Conservation (phyloP, 495 filamentous ascomycete species). For the Penicillium silybi region DNA sequence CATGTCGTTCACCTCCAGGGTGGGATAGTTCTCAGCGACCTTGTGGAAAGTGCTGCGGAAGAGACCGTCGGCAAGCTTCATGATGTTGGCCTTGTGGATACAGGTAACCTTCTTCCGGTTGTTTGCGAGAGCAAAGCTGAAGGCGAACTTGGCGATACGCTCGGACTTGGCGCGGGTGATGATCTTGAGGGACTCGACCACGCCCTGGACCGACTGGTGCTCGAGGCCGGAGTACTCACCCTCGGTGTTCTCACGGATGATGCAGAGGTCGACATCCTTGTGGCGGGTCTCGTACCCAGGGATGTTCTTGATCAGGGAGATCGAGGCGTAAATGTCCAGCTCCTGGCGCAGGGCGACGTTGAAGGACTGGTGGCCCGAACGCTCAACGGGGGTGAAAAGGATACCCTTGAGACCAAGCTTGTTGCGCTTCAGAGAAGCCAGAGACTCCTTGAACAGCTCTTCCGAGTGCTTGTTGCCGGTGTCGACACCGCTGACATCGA, state of each 20-base stretch:
- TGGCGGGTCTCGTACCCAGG: conserved; percentile 96
- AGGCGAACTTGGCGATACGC: conserved; percentile 97
- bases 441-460: conserved; percentile 89
- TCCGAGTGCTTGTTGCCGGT: conserved; percentile 84
- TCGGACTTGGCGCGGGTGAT: conserved; percentile 98
- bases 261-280: conserved; percentile 93
- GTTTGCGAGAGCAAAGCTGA: conserved; percentile 95
- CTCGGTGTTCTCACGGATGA: conserved; percentile 99
- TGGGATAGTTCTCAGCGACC: conserved; percentile 88
- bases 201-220: conserved; percentile 94
- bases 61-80: conserved; percentile 98
- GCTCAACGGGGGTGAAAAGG: conserved; percentile 92
- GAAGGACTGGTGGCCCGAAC: conserved; percentile 98
- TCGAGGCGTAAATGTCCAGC: conserved; percentile 98
- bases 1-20: conserved; percentile 94
- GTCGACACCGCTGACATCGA: conserved; percentile 91
- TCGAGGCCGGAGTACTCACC: conserved; percentile 98
- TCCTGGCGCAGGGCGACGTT: conserved; percentile 98
- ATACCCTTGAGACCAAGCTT: conserved; percentile 97
- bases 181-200: conserved; percentile 99
- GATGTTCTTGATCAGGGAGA: conserved; percentile 98
- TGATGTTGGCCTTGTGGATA: conserved; percentile 99
- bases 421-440: conserved; percentile 93
- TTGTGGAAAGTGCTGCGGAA: conserved; percentile 96
- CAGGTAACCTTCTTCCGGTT: conserved; percentile 98